Conservation (phyloP, 768 basidiomycete genomes). For the Mycena leptocephala region DNA sequence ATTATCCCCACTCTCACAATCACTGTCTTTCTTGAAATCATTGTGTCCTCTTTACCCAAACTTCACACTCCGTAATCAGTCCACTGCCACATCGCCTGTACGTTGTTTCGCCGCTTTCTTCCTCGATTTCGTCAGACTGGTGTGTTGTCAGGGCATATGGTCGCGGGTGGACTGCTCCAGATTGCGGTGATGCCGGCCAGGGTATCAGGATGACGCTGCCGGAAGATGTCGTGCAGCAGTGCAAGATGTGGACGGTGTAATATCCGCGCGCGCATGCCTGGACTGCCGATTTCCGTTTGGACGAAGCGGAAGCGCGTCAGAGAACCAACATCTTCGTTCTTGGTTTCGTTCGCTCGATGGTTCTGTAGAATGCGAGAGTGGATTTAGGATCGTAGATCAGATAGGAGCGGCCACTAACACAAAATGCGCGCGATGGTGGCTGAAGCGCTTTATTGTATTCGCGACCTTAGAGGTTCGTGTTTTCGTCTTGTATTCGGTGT, state of each 20-base stretch:
- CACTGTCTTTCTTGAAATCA: too few species aligned
- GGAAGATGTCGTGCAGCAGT: neutral
- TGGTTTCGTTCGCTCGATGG: neutral
- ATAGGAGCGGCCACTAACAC: neutral
- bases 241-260: neutral
- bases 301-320: neutral
- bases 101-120: neutral
- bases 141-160: neutral
- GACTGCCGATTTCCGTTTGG: neutral
- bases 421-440: neutral
- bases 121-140: neutral
- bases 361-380: neutral
- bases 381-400: neutral
- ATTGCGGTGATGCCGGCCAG: neutral
- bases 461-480: neutral
- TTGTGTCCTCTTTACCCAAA: neutral
- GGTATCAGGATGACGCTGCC: neutral
- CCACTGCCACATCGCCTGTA: neutral
- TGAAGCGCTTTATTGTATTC: neutral
- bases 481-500: too few species aligned
- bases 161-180: neutral
- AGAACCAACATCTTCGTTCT: neutral
- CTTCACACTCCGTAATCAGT: neutral
- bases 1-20: neutral
- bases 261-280: neutral